phyloP scores from a whole-genome alignment of 495 filamentous ascomycete species.

The Lasiosphaeris hirsuta region DNA sequence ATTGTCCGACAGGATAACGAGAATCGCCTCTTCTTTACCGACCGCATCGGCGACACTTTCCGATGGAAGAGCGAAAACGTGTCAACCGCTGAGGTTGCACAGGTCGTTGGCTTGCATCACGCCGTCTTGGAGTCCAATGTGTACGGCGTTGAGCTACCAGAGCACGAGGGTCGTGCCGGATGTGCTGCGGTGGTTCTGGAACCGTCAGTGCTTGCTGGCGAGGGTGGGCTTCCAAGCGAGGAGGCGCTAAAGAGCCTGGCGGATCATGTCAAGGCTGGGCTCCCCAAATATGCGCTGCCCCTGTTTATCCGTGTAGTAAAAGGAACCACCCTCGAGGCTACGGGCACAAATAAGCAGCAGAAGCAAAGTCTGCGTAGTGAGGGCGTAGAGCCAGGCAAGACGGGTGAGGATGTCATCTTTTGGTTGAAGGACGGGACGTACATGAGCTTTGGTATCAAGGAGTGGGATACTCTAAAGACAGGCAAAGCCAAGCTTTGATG shows the following conservation, averaged over 20 bases:
- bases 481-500: conserved; percentile 67
- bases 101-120: conserved; percentile 65
- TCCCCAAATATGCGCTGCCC: conserved; percentile 76
- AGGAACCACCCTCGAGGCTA: conserved; percentile 53
- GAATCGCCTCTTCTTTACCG: conserved; percentile 77
- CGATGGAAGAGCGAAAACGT: conserved; percentile 97
- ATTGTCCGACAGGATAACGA: conserved; percentile 68
- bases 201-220: conserved; percentile 8
- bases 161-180: conserved; percentile 83
- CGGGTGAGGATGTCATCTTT: conserved; percentile 61
- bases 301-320: conserved; percentile 69
- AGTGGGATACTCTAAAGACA: conserved; percentile 65
- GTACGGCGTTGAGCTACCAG: conserved; percentile 78
- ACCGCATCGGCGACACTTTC: conserved; percentile 92
- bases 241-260: conserved; percentile 57
- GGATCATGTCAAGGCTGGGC: conserved; percentile 46
- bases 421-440: conserved; percentile 63
- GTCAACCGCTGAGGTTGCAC: conserved; percentile 76
- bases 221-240: conserved; percentile 33
- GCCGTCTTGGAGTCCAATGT: conserved; percentile 77
- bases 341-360: conserved; percentile 87
- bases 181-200: conserved; percentile 69
- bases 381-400: conserved; percentile 65
- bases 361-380: conserved; percentile 67
- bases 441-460: conserved; percentile 58